Evolutionary conservation across 495 filamentous ascomycete genomes (phyloP), one percentile per base, ranked within the genome.

Genomic region (Penicillium salamii): DNA sequence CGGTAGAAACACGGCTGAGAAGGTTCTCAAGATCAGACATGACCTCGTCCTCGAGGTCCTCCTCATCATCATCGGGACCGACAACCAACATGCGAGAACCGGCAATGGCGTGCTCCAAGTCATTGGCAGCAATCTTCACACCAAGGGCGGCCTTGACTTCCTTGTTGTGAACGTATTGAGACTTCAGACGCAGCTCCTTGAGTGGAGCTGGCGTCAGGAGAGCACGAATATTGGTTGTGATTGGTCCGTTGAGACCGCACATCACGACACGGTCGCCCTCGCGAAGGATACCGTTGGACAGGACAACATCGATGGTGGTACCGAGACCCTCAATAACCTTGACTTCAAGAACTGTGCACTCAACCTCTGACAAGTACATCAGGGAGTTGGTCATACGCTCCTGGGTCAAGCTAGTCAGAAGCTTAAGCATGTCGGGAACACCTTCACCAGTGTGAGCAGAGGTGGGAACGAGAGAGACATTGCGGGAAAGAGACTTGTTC

Each of bases 251-350:
- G 7, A 91, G 84, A 78, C 95, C 95, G 62, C 95, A 99, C 28
- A 99, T 75, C 0, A 97, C 88, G 59, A 99, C 86, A 17, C 89
- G 86, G 61, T 99, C 95, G 53, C 95, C 95, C 72, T 99, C 95
- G 40, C 85, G 81, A 29, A 99, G 81, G 42, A 96, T 84, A 80
- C 95, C 95, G 75, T 99, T 99, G 28, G 88, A 93, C 37, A 99
- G 75, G 54, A 99, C 84, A 50, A 99, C 95, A 67, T 99, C 95
- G 61, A 99, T 99, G 38, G 95, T 99, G 62, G 95, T 97, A 64
- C 95, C 95, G 48, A 97, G 86, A 67, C 95, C 95, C 67, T 99
- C 95, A 49, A 99, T 96, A 15, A 93, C 89, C 79, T 99, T 99
- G 58, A 99, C 95, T 74, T 99, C 95, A 24, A 99, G 83, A 35